Conservation (phyloP, 1,284 basidiomycete genomes). For the Ustilago crameri region DNA sequence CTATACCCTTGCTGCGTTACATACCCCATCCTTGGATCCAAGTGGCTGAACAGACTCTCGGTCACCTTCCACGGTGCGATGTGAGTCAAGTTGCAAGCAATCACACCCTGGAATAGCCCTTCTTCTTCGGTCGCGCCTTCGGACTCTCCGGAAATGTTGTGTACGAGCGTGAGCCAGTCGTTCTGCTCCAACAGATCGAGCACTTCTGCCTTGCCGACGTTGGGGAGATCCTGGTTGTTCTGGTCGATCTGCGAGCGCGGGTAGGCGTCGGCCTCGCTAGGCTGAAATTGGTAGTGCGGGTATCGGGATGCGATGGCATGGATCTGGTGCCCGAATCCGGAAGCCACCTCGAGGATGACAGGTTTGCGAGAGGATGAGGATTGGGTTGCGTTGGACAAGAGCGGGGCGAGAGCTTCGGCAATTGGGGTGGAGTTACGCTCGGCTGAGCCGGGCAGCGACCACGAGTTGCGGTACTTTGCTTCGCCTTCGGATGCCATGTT, state of each 20-base stretch:
- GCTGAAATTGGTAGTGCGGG: constrained; percentile 26
- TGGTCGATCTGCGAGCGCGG: constrained; percentile 31
- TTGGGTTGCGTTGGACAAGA: constrained; percentile 8
- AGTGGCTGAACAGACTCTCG: constrained; percentile 41
- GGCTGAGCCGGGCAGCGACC: constrained; percentile 43
- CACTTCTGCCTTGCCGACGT: constrained; percentile 28
- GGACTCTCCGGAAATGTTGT: constrained; percentile 18
- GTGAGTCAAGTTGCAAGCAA: constrained; percentile 50
- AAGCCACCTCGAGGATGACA: constrained; percentile 42
- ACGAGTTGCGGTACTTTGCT: constrained; percentile 34
- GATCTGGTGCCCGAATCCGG: constrained; percentile 45
- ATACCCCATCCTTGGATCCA: constrained; percentile 39
- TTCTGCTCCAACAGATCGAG: constrained; percentile 38
- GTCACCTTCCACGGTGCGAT: constrained; percentile 44
- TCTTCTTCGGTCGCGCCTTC: not conserved
- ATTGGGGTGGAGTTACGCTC: constrained; percentile 48
- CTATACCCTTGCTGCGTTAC: constrained; percentile 31
- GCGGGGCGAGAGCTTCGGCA: constrained; percentile 25
- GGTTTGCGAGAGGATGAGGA: constrained; percentile 9
- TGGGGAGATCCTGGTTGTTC: constrained; percentile 8
- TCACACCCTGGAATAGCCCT: constrained; percentile 38
- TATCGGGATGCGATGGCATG: constrained; percentile 14
- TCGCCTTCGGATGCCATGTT: not conserved
- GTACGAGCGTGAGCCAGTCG: constrained; percentile 42
- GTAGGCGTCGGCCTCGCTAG: constrained; percentile 42